Base-by-base conservation (phyloP, 441 rosid genomes). In the Brassica balearica region DNA sequence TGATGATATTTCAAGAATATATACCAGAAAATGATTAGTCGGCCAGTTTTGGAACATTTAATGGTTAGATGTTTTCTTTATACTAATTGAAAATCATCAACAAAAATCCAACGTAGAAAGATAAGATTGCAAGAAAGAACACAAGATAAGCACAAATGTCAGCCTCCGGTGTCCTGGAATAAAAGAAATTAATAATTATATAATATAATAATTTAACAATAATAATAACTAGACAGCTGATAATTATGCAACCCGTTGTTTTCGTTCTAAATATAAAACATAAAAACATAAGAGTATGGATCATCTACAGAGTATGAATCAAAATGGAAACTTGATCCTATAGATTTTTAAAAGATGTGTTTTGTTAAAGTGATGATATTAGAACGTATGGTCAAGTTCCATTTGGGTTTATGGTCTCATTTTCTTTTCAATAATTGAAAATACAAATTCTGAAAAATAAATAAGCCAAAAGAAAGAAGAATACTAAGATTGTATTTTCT, bases 91-190 rank as follows among this genome's bases (percentile, higher is more conserved):
- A 27, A 46, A 62, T 27, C 2, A 8, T 48, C 53, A 73, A 67
- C 67, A 65, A 78, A 73, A 69, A 59, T 79, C 62, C 71, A 46
- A 72, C 63, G 27, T 78, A 66, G 68, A 48, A 66, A 66, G 77
- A 78, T 72, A 78, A 78, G 81, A 53, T 58, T 20, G 43, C 11
- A 4, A 25, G 27, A 46, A 6, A 22, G 43, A 22, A 22, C 0
- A 32, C 0, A 22, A 59, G 78, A 78, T 32, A 68, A 56, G 73
- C 65, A 67, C 77, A 67, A 72, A 20, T 72, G 73, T 78, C 77
- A 72, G 43, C 77, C 11, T 78, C 76, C 5, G 2, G 56, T 48
- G 56, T 48, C 17, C 56, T 7, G 5, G 2, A n/a, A 48, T n/a
- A 48, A 48, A 48, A 48, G 56, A 48, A 48, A 48, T 17, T 29